Conservation (phyloP, 2,329 filamentous ascomycete species). For the Ascocoryne sarcoides region DNA sequence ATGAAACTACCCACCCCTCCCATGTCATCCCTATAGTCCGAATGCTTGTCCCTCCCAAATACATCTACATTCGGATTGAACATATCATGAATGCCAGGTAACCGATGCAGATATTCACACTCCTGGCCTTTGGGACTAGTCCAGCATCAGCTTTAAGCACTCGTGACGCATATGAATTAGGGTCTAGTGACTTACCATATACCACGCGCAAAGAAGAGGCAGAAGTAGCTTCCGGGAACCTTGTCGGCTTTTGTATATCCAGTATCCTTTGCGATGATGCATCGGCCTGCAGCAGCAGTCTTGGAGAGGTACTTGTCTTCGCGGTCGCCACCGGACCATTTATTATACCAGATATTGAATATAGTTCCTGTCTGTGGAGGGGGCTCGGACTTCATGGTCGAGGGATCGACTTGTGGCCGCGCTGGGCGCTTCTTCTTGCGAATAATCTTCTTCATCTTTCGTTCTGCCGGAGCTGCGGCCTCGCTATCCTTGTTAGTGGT, state of each 20-base stretch:
- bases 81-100: conserved; percentile 79
- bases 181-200: too few species aligned
- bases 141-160: too few species aligned
- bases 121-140: conserved; percentile 82
- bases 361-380: conserved; percentile 89
- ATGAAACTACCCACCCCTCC: conserved; percentile 91
- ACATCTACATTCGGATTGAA: conserved; percentile 94
- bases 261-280: conserved; percentile 72
- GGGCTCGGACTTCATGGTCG: conserved; percentile 71
- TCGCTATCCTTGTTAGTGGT: conserved; percentile 23
- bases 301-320: conserved; percentile 86
- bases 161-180: too few species aligned
- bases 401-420: conserved; percentile 80
- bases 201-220: conserved; percentile 82
- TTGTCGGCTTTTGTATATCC: conserved; percentile 74
- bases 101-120: conserved; percentile 86
- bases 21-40: conserved; percentile 95
- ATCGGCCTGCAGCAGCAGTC: conserved; percentile 72
- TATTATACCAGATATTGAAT: conserved; percentile 99
- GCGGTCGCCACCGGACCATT: conserved; percentile 91
- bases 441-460: conserved; percentile 82
- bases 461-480: conserved; percentile 21
- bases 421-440: conserved; percentile 86
- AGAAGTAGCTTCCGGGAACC: conserved; percentile 78
- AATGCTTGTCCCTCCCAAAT: conserved; percentile 87